Conservation (phyloP, 805 yeast species). For the Blastobotrys americana region DNA sequence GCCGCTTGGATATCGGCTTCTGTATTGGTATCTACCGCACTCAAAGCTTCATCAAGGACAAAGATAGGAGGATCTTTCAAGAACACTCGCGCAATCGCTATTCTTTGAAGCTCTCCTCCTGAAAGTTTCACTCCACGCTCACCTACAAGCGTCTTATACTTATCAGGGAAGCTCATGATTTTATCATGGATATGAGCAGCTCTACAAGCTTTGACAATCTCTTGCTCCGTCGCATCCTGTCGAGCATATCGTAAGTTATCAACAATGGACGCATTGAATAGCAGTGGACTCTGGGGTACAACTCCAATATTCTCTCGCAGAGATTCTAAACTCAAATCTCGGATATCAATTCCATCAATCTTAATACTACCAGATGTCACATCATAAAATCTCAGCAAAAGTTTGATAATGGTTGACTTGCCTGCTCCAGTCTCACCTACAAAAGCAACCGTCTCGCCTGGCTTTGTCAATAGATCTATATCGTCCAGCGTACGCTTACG, state of each 20-base stretch:
- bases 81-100: conserved; percentile 84
- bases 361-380: conserved; percentile 56
- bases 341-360: conserved; percentile 59
- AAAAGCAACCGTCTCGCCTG: conserved; percentile 24
- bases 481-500: background rate
- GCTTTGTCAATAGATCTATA: background rate
- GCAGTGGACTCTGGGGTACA: conserved; percentile 87
- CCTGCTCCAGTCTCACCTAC: conserved; percentile 99
- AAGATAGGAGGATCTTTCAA: conserved; percentile 72
- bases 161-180: conserved; percentile 64
- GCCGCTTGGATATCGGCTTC: conserved; percentile 80
- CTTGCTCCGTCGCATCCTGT: conserved; percentile 49
- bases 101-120: conserved; percentile 93
- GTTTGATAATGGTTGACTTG: conserved; percentile 77
- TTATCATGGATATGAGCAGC: conserved; percentile 61
- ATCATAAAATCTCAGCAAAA: conserved; percentile 78
- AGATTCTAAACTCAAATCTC: conserved; percentile 59
- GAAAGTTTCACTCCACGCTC: conserved; percentile 82
- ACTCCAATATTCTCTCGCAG: conserved; percentile 74
- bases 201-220: conserved; percentile 53
- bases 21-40: conserved; percentile 83
- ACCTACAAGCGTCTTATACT: conserved; percentile 75
- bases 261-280: conserved; percentile 76
- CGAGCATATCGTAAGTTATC: conserved; percentile 79
- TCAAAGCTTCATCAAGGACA: conserved; percentile 88